Conservation (phyloP, 768 basidiomycete genomes). For the Fomitopsis serialis region DNA sequence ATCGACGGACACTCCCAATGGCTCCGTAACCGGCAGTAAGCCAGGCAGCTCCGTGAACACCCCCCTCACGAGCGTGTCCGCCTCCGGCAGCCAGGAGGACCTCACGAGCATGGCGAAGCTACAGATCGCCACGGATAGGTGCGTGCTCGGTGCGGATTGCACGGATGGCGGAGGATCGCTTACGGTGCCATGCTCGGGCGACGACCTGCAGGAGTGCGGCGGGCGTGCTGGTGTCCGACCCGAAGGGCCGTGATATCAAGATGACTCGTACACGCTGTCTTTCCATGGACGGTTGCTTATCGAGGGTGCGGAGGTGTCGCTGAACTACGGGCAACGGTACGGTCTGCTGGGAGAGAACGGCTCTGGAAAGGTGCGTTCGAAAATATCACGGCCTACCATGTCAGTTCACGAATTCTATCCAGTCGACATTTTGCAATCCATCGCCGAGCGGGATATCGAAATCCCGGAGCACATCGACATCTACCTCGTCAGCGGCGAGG, state of each 20-base stretch:
- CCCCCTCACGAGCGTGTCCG: conserved; percentile 78
- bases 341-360: conserved; percentile 97
- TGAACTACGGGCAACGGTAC: conserved; percentile 90
- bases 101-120: conserved; percentile 85
- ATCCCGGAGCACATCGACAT: conserved; percentile 96
- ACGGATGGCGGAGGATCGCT: neutral
- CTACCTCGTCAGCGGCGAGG: conserved; percentile 94
- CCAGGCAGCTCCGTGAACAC: conserved; percentile 63
- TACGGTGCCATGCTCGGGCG: neutral
- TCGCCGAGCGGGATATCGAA: conserved; percentile 91
- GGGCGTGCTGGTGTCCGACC: conserved; percentile 90
- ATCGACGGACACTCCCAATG: conserved; percentile 57
- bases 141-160: conserved; percentile 7
- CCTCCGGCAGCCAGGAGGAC: conserved; percentile 77
- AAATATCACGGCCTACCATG: neutral
- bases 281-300: conserved; percentile 92
- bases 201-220: conserved; percentile 65
- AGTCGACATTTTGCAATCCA: conserved; percentile 97
- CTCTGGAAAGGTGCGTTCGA: conserved; percentile 81
- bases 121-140: conserved; percentile 87
- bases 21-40: conserved; percentile 57
- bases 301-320: conserved; percentile 63
- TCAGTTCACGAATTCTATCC: conserved; percentile 2
- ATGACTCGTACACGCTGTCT: conserved; percentile 93
- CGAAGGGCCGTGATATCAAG: conserved; percentile 93